Evolutionary conservation across 768 basidiomycete species (phyloP).

Genomic region (Psilocybe azurescens): DNA sequence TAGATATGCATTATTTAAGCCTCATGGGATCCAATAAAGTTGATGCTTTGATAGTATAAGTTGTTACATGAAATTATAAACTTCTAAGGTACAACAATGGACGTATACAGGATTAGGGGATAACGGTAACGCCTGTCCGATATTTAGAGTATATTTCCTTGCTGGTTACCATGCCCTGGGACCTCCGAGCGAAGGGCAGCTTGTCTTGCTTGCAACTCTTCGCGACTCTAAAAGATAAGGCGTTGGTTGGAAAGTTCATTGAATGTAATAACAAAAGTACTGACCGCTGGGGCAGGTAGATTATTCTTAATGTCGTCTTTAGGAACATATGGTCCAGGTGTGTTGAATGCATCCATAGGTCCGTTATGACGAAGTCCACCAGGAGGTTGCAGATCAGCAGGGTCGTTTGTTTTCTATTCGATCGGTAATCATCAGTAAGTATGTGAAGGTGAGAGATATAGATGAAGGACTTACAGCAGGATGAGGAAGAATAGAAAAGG

Average conservation of each 20-base stretch:
- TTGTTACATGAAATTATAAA: not conserved
- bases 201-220: slow-evolving; percentile 50
- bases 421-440: not conserved
- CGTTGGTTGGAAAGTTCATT: not conserved
- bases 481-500: slow-evolving; percentile 61
- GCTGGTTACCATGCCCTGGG: slow-evolving; percentile 11
- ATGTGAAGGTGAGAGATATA: not conserved
- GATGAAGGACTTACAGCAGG: slow-evolving; percentile 50
- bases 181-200: slow-evolving; percentile 27
- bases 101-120: not conserved
- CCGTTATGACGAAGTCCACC: slow-evolving; percentile 44
- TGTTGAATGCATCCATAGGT: slow-evolving; percentile 49
- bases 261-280: slow-evolving; percentile 16
- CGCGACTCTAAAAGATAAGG: slow-evolving; percentile 43
- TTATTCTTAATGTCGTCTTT: slow-evolving; percentile 46
- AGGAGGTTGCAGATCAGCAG: slow-evolving; percentile 50
- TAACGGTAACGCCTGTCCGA: not conserved
- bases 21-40: too few species aligned
- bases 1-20: too few species aligned
- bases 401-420: slow-evolving; percentile 62
- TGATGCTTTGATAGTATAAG: too few species aligned
- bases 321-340: slow-evolving; percentile 57
- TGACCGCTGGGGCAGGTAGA: slow-evolving; percentile 53
- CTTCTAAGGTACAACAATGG: not conserved
- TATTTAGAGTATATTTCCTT: slow-evolving; percentile 9